phyloP scores from a whole-genome alignment of 441 rosid genomes.

The Lepidium campestre region DNA sequence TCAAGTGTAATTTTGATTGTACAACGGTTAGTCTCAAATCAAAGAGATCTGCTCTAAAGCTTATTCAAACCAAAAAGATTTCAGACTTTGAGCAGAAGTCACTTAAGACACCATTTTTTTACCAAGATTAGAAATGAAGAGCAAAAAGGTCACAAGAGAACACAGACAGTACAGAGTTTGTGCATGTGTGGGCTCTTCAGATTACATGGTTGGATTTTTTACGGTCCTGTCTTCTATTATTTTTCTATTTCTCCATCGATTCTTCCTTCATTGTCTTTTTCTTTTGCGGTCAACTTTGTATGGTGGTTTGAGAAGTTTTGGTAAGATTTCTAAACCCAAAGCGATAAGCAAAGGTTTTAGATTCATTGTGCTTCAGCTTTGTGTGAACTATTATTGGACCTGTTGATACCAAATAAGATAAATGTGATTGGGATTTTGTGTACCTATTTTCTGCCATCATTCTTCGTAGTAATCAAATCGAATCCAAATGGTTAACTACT shows the following conservation, averaged over 20 bases:
- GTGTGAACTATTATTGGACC: slow-evolving; percentile 16
- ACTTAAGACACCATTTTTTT: slow-evolving; percentile 14
- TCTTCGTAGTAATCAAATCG: no score
- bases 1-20: slow-evolving; percentile 45
- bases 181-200: slow-evolving; percentile 16
- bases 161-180: slow-evolving; percentile 20
- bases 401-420: slow-evolving; percentile 27
- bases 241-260: not conserved
- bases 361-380: slow-evolving; percentile 7
- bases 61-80: slow-evolving; percentile 3
- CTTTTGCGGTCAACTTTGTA: slow-evolving; percentile 17
- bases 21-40: slow-evolving; percentile 10
- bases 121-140: slow-evolving; percentile 12
- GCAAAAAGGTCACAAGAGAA: slow-evolving; percentile 10
- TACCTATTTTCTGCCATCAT: not conserved
- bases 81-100: slow-evolving; percentile 15
- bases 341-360: not conserved
- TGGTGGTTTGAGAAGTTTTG: slow-evolving; percentile 30
- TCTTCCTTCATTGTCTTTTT: not conserved
- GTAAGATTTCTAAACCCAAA: slow-evolving; percentile 10
- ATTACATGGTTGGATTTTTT: slow-evolving; percentile 8
- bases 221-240: not conserved
- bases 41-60: not conserved
- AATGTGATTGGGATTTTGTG: not conserved
- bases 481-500: no score